Evolutionary conservation across 371 early-diverging fungal genomes (phyloP).

Genomic region (Saksenaea oblongispora): DNA sequence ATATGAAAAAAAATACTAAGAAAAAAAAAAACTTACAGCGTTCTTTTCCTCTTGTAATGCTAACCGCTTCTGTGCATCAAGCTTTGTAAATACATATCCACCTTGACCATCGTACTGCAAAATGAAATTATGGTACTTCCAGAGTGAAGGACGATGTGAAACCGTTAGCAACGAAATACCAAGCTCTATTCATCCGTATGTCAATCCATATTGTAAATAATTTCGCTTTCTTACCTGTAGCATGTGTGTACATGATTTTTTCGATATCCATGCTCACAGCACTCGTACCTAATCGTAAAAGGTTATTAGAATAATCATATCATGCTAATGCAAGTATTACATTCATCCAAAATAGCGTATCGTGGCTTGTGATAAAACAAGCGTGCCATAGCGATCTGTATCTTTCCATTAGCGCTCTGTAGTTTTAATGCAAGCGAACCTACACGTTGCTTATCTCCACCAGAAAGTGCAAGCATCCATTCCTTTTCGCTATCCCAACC

Average conservation of each 20-base stretch:
- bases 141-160: conserved; percentile 85
- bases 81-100: conserved; percentile 80
- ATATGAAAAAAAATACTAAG: neutral
- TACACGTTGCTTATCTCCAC: conserved; percentile 87
- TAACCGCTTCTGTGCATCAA: conserved; percentile 87
- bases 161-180: conserved; percentile 89
- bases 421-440: conserved; percentile 13
- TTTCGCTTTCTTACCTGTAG: conserved; percentile 51
- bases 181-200: conserved; percentile 40
- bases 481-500: conserved; percentile 87
- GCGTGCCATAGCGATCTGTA: conserved; percentile 83
- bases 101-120: conserved; percentile 91
- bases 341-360: conserved; percentile 90
- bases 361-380: conserved; percentile 90
- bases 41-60: conserved; percentile 77
- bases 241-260: conserved; percentile 88
- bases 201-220: neutral
- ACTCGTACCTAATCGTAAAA: conserved; percentile 51
- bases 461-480: conserved; percentile 84
- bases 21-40: conserved; percentile 38
- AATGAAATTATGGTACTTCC: conserved; percentile 86
- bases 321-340: conserved; percentile 27
- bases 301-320: neutral
- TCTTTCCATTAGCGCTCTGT: neutral
- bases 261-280: conserved; percentile 92